Conservation (phyloP, 2,329 filamentous ascomycete genomes). For the Fusarium stilboides region DNA sequence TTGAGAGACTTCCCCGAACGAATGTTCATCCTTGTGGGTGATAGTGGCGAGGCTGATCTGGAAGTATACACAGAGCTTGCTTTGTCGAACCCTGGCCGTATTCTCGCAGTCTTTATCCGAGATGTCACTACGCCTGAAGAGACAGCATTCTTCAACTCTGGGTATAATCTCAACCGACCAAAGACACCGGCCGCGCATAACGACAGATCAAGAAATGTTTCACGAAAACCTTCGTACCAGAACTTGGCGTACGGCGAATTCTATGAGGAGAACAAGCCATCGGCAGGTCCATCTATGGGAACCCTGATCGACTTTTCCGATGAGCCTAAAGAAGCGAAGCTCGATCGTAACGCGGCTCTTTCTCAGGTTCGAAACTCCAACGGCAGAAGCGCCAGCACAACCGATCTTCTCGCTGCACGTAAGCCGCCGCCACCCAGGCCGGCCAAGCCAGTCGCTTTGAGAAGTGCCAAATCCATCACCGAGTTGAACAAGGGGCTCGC, state of each 20-base stretch:
- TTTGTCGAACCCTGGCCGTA: conserved; percentile 83
- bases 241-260: conserved; percentile 42
- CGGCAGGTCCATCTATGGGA: conserved; percentile 63
- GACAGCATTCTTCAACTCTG: conserved; percentile 82
- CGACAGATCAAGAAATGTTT: conserved; percentile 40
- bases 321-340: conserved; percentile 60
- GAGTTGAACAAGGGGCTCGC: conserved; percentile 46
- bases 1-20: conserved; percentile 90
- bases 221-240: conserved; percentile 47
- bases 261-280: conserved; percentile 45
- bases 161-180: conserved; percentile 53
- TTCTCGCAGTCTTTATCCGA: conserved; percentile 92
- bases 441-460: conserved; percentile 69
- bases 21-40: conserved; percentile 91
- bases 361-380: conserved; percentile 49
- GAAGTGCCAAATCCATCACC: conserved; percentile 59
- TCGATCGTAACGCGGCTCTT: conserved; percentile 55
- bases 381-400: conserved; percentile 46
- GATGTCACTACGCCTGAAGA: conserved; percentile 88
- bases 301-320: conserved; percentile 74
- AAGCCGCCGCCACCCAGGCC: conserved; percentile 69
- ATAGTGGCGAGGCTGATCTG: conserved; percentile 96
- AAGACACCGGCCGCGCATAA: conserved; percentile 50
- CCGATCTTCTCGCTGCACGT: conserved; percentile 52
- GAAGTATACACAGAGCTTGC: conserved; percentile 98